Evolutionary conservation across 2,329 filamentous ascomycete species (phyloP).

Genomic region (Neofusicoccum ribis): DNA sequence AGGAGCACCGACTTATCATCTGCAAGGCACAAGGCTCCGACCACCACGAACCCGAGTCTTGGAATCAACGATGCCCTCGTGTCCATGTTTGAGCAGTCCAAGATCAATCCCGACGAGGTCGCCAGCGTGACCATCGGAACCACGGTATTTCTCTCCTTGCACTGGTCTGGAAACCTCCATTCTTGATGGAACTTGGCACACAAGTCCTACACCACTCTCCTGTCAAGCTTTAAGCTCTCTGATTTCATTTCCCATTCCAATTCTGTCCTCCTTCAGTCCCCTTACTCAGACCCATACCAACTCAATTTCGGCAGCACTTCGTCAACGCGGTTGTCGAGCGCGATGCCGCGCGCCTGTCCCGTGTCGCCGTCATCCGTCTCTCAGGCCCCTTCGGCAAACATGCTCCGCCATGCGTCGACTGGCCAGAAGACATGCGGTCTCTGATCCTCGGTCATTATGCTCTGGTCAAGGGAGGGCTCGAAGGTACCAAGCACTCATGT

Average conservation of each 20-base stretch:
- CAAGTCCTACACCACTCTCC: too few relatives aligned
- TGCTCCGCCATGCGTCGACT: constrained; percentile 55
- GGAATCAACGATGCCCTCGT: constrained; percentile 43
- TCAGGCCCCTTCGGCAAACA: constrained; percentile 57
- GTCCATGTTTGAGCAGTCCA: constrained; percentile 36
- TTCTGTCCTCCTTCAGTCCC: neutral
- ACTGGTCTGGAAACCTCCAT: too few relatives aligned
- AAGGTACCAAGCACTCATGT: constrained; percentile 25
- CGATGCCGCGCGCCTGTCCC: constrained; percentile 11
- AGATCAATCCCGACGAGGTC: constrained; percentile 19
- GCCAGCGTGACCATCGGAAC: constrained; percentile 33
- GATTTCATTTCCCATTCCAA: too few relatives aligned
- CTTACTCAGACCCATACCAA: neutral
- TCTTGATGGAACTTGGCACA: too few relatives aligned
- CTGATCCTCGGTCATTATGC: constrained; percentile 50
- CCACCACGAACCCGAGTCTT: constrained; percentile 43
- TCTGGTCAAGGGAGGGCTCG: constrained; percentile 46
- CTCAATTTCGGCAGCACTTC: constrained; percentile 44
- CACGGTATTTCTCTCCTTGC: constrained; percentile 32
- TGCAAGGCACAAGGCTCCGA: constrained; percentile 36
- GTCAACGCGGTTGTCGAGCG: constrained; percentile 57
- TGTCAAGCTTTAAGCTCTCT: too few relatives aligned
- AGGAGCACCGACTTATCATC: neutral
- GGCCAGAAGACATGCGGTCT: constrained; percentile 47
- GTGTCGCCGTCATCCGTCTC: constrained; percentile 57